These are phyloP conservation scores for Hordeum marinum DNA, from an alignment of 176 grass and related monocot genomes.

Conservation along the genomic window DNA sequence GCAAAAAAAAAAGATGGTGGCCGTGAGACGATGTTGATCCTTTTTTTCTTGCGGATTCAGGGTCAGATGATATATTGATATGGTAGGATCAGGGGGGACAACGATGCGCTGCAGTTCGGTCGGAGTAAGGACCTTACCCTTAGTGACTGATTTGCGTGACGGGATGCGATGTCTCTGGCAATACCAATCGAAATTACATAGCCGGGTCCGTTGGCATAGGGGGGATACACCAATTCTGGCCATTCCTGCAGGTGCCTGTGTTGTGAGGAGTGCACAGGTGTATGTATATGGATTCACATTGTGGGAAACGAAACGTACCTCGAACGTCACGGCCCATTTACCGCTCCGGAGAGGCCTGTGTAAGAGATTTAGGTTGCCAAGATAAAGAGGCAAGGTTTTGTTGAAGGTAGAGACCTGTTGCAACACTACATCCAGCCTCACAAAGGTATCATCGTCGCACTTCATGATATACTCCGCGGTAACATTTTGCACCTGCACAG, in stretches of 20 bases:
- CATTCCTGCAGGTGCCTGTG: constrained; percentile 53
- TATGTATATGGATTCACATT: not conserved
- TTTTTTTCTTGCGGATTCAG: too few relatives aligned
- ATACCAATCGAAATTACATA: constrained; percentile 69
- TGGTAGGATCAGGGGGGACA: not conserved
- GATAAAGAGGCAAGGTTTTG: constrained; percentile 66
- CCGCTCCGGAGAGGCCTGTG: constrained; percentile 81
- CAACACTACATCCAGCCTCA: constrained; percentile 72
- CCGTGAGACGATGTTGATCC: too few relatives aligned
- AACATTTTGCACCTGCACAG: constrained; percentile 60
- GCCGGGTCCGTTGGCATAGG: constrained; percentile 90
- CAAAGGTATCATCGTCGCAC: constrained; percentile 82
- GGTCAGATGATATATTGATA: not conserved
- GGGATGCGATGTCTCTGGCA: constrained; percentile 46
- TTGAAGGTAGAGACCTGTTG: constrained; percentile 53
- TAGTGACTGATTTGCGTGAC: constrained; percentile 53
- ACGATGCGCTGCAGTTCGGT: not conserved
- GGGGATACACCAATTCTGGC: constrained; percentile 85
- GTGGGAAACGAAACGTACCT: constrained; percentile 33
- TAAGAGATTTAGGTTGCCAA: constrained; percentile 78
- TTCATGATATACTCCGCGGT: constrained; percentile 85
- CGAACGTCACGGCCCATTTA: constrained; percentile 82
- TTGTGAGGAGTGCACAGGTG: not conserved
- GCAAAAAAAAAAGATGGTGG: too few relatives aligned
- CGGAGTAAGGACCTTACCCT: constrained; percentile 22